phyloP scores from a whole-genome alignment of 768 basidiomycete genomes.

The Russula virescens region DNA sequence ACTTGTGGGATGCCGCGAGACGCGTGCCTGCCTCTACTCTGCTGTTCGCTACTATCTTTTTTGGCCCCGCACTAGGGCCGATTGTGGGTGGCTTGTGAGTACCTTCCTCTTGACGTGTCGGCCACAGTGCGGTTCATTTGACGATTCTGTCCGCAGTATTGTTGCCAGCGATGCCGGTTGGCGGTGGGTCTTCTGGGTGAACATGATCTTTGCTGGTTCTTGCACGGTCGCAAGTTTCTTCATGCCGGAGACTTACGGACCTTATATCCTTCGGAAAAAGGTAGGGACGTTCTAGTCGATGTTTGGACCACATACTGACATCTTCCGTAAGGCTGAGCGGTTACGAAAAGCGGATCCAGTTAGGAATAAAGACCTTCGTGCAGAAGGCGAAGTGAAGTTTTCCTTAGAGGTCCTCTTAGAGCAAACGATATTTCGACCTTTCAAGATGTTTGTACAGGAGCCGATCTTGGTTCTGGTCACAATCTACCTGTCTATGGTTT shows the following conservation, averaged over 20 bases:
- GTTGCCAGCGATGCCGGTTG: constrained; percentile 7
- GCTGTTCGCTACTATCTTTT: constrained; percentile 23
- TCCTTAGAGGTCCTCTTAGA: constrained; percentile 45
- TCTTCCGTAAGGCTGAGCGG: constrained; percentile 33
- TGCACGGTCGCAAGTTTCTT: not conserved
- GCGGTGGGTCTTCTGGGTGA: constrained; percentile 17
- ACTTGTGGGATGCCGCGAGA: constrained; percentile 25
- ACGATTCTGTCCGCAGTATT: not conserved
- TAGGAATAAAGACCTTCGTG: constrained; percentile 40
- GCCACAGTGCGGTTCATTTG: not conserved
- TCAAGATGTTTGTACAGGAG: constrained; percentile 55
- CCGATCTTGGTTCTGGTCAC: constrained; percentile 59
- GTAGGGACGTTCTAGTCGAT: not conserved
- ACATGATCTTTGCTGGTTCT: constrained; percentile 9
- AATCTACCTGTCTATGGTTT: constrained; percentile 54
- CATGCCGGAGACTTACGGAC: constrained; percentile 9
- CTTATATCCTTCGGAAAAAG: constrained; percentile 5
- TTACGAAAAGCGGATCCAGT: constrained; percentile 48
- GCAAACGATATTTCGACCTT: constrained; percentile 52
- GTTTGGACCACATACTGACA: not conserved
- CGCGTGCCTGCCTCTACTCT: constrained; percentile 22
- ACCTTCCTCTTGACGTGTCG: not conserved
- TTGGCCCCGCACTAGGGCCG: constrained; percentile 27
- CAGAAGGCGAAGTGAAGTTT: constrained; percentile 56
- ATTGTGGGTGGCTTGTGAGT: constrained; percentile 22